phyloP scores from a whole-genome alignment of 257 asterid species.

The Solanum okadae region DNA sequence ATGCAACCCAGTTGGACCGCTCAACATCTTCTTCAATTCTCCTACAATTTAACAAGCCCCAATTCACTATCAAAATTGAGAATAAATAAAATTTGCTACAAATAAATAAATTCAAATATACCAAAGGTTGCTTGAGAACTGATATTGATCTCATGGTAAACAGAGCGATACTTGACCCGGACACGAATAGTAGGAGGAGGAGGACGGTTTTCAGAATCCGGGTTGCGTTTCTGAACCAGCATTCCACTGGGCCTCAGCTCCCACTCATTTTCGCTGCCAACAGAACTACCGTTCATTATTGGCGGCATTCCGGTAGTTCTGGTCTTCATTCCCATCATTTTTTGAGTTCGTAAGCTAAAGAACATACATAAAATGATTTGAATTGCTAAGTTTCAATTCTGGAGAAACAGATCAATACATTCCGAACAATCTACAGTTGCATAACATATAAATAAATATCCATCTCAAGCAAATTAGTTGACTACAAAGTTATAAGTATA shows the following conservation, averaged over 20 bases:
- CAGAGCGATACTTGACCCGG: slow-evolving; percentile 33
- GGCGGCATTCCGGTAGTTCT: background rate
- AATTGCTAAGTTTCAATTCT: background rate
- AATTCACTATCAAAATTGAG: background rate
- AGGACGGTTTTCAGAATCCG: slow-evolving; percentile 17
- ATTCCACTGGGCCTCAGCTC: slow-evolving; percentile 50
- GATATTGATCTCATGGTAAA: slow-evolving; percentile 28
- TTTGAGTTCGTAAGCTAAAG: background rate
- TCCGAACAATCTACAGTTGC: background rate
- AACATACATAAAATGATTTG: background rate
- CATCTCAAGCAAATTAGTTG: background rate
- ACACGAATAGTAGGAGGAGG: slow-evolving; percentile 34
- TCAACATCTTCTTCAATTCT: slow-evolving; percentile 37
- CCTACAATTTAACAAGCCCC: slow-evolving; percentile 2
- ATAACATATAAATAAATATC: background rate
- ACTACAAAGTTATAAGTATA: no score
- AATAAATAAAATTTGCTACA: background rate
- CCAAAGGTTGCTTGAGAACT: slow-evolving; percentile 43
- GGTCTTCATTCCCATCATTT: slow-evolving; percentile 18
- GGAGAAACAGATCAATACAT: background rate
- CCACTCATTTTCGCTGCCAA: slow-evolving; percentile 19
- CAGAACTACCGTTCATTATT: background rate
- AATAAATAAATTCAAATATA: background rate
- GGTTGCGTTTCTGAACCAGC: slow-evolving; percentile 36
- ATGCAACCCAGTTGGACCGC: slow-evolving; percentile 34